Conservation (phyloP, 441 rosid species). For the Erysimum pusillum region DNA sequence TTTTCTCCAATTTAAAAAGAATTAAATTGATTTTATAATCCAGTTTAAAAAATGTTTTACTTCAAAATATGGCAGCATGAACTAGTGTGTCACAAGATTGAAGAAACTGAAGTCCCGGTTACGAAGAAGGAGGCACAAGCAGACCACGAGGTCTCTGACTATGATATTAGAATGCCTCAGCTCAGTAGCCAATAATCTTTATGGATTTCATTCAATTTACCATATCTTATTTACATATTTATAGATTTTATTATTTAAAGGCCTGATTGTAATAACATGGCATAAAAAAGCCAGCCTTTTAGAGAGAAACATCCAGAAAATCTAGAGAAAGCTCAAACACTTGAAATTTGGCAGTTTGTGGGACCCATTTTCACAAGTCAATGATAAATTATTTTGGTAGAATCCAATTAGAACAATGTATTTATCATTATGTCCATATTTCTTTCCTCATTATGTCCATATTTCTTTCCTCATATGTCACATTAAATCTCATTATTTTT, state of each 20-base stretch:
- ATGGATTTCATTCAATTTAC: not conserved
- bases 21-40: not conserved
- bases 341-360: not conserved
- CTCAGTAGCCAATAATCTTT: constrained; percentile 38
- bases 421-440: not conserved
- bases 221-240: not conserved
- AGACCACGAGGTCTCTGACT: constrained; percentile 33
- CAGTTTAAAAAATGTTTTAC: not conserved
- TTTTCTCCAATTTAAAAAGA: not conserved
- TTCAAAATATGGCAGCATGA: constrained; percentile 30
- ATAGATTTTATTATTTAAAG: not conserved
- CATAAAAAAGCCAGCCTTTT: not conserved
- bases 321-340: not conserved
- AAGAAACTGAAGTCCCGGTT: no score
- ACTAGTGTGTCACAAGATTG: constrained; percentile 34
- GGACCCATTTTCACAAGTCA: not conserved
- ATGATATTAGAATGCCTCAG: constrained; percentile 38
- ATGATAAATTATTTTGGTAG: not conserved
- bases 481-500: not conserved
- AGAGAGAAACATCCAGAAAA: not conserved
- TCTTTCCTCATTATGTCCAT: not conserved
- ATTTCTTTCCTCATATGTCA: not conserved
- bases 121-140: constrained; percentile 35
- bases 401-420: not conserved
- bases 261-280: not conserved